Conservation (phyloP, 495 filamentous ascomycete genomes). For the Astrocystis sublimbata region DNA sequence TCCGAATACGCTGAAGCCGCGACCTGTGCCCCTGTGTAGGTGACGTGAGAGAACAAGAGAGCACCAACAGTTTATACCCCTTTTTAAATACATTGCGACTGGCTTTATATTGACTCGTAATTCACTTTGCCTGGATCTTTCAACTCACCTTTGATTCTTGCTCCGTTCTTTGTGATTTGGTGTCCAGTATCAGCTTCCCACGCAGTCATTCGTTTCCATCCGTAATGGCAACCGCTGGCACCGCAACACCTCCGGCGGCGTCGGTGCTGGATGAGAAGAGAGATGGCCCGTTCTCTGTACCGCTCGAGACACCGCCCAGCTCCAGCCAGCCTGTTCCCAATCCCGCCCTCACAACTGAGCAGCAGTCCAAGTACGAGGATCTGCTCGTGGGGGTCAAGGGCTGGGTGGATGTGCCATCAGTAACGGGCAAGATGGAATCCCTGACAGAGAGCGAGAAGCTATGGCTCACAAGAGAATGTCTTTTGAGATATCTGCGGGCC, state of each 20-base stretch:
- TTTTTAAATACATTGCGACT: too few species aligned
- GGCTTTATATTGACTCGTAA: not conserved
- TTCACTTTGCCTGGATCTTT: not conserved
- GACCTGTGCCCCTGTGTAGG: not conserved
- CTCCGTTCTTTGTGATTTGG: too few species aligned
- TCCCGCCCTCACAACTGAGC: constrained; percentile 66
- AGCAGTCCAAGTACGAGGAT: constrained; percentile 77
- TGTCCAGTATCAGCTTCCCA: not conserved
- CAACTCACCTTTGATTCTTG: too few species aligned
- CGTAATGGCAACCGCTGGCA: constrained; percentile 34
- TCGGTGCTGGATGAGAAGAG: constrained; percentile 46
- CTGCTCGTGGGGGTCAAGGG: constrained; percentile 65
- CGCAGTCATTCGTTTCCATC: not conserved
- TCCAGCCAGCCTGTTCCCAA: constrained; percentile 54
- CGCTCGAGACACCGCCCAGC: constrained; percentile 64
- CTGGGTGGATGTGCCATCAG: constrained; percentile 71
- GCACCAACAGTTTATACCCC: constrained; percentile 4
- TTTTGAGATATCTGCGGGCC: constrained; percentile 89
- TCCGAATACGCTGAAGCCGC: constrained; percentile 12
- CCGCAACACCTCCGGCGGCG: constrained; percentile 20
- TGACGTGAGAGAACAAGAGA: too few species aligned
- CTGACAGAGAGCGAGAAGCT: constrained; percentile 79
- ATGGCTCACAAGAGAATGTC: constrained; percentile 89
- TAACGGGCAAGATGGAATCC: constrained; percentile 61
- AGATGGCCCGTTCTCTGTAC: constrained; percentile 60